Percentiles rank a stretch among this genome's conserved stretches.
These are phyloP conservation scores for Rhynchospora tenuis DNA, from an alignment of 176 grass and related monocot genomes.

Conservation along the genomic window DNA sequence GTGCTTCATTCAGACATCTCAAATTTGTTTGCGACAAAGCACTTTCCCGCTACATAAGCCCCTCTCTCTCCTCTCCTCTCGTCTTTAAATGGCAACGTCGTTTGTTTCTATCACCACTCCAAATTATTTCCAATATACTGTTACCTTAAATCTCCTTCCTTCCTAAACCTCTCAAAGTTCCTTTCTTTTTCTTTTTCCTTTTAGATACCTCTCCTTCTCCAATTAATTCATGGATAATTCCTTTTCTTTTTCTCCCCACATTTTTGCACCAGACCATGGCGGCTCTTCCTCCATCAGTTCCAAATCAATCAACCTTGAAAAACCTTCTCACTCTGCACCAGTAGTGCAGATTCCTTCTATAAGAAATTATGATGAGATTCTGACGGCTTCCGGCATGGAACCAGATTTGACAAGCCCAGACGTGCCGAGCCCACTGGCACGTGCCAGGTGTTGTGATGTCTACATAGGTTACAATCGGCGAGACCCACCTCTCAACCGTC, in stretches of 20 bases:
- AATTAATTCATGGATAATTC: slow-evolving; percentile 19
- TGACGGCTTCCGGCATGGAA: background rate
- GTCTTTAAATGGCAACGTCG: slow-evolving; percentile 15
- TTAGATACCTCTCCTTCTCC: background rate
- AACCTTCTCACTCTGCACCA: background rate
- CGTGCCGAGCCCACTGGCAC: background rate
- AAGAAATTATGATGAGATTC: background rate
- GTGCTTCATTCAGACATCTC: background rate
- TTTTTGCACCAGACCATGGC: background rate
- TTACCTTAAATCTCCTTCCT: background rate
- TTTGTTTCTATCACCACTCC: background rate
- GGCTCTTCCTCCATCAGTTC: background rate
- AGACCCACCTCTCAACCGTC: background rate
- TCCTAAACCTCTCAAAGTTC: background rate
- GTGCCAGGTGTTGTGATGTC: slow-evolving; percentile 37
- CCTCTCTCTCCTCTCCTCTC: background rate
- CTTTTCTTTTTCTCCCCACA: background rate
- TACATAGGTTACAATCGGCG: slow-evolving; percentile 28
- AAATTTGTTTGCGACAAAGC: background rate
- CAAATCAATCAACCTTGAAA: background rate
- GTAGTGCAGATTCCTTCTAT: background rate
- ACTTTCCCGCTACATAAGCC: slow-evolving; percentile 32
- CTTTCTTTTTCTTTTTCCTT: background rate
- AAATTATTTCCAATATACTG: background rate
- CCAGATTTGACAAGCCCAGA: background rate